Evolutionary conservation across 2,329 filamentous ascomycete species (phyloP), one percentile per base, ranked within the genome.

Genomic region (Pseudogymnoascus sp.): DNA sequence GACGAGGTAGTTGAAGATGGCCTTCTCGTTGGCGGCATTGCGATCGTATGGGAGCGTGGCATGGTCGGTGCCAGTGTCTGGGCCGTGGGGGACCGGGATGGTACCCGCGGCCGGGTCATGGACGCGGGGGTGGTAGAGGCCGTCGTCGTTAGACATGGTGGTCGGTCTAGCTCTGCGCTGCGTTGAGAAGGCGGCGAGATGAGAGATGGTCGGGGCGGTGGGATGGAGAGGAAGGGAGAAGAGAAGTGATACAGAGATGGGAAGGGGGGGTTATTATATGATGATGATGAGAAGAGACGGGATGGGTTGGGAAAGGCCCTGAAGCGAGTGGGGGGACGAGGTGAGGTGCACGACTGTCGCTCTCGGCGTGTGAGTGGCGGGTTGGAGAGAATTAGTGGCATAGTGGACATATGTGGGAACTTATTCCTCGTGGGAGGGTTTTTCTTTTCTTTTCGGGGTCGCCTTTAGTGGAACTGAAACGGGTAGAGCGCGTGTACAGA

Each of bases 1-100:
- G 63, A 95, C 89, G 64, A 97, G 79, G 68, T 88, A 84, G 70
- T 88, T 82, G 78, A 97, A 96, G 69, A 87, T 82, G 44, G 78
- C 79, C 66, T 79, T 78, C 73, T 89, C 86, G 64, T 65, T 62
- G 5, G 62, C 60, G 2, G 63, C 38, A 18, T 67, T 64, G 62
- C 68, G 66, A 8, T 35, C 37, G 60, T 62, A 60, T 4, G 65
- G 67, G 47, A 67, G 62, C 1, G 66, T 67, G 7, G 50, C 67
- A 59, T 70, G 67, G 33, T 72, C 70, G 63, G 33, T 38, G 10
- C 72, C 71, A 0, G 70, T 73, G 59, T 73, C 72, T 1, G 72
- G 70, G 33, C 71, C 71, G 59, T 72, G 71, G 60, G 72, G 72
- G 37, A 65, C 65, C 63, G 65, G 56, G 69, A 67, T 44, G 69